A percentile compares a stretch with the other conserved stretches of the same genome.
Conservation (phyloP, 192 early-diverging fungal genomes). For the Chytriomyces hyalinus region DNA sequence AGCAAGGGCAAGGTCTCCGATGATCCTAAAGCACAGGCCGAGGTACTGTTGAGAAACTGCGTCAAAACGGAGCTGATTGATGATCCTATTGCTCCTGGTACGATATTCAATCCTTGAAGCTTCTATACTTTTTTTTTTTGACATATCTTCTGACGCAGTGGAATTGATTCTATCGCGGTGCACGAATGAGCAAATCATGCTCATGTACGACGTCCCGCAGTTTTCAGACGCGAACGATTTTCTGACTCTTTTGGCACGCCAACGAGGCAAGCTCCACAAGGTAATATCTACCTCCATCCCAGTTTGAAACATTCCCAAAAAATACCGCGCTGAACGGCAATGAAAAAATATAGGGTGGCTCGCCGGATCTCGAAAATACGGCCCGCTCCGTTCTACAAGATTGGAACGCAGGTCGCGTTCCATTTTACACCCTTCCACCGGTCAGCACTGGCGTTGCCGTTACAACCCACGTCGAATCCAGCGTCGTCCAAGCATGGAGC, state of each 20-base stretch:
- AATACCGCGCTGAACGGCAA: neutral
- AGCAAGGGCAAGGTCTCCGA: constrained; percentile 45
- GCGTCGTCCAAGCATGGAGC: constrained; percentile 80
- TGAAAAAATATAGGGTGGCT: constrained; percentile 68
- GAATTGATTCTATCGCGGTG: constrained; percentile 89
- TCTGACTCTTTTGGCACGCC: constrained; percentile 78
- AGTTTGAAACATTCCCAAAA: neutral
- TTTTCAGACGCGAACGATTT: constrained; percentile 84
- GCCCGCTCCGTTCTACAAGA: constrained; percentile 89
- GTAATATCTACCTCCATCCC: constrained; percentile 32
- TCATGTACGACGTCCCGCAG: constrained; percentile 81
- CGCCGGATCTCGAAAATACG: constrained; percentile 84
- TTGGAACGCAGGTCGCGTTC: constrained; percentile 97
- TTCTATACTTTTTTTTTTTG: neutral
- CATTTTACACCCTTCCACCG: constrained; percentile 93
- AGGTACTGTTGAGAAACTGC: constrained; percentile 94
- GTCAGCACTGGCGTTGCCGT: constrained; percentile 52
- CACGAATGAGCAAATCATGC: constrained; percentile 74
- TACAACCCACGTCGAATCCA: constrained; percentile 58
- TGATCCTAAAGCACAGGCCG: constrained; percentile 61
- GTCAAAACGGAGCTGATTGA: constrained; percentile 95
- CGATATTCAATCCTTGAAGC: neutral
- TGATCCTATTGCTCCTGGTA: constrained; percentile 89
- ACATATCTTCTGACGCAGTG: constrained; percentile 51
- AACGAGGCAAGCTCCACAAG: constrained; percentile 81